Conservation (phyloP, 1,284 basidiomycete species). For the Microbotryum intermedium region DNA sequence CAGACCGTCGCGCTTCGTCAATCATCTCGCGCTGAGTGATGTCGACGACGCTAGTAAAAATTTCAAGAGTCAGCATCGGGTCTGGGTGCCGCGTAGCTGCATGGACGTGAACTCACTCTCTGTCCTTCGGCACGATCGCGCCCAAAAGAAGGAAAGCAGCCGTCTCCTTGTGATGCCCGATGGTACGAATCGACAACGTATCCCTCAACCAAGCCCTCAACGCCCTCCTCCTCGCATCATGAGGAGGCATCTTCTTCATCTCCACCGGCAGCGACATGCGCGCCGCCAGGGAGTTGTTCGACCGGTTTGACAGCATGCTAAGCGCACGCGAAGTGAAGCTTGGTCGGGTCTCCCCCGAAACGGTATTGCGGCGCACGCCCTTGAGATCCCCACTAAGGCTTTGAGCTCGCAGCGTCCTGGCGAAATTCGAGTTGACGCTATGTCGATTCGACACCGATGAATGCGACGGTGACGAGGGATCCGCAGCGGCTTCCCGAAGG, state of each 20-base stretch:
- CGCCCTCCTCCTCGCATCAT: slow-evolving; percentile 27
- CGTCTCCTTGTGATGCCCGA: slow-evolving; percentile 32
- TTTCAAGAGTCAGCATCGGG: not conserved
- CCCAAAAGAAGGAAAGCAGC: slow-evolving; percentile 30
- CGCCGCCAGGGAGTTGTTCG: slow-evolving; percentile 5
- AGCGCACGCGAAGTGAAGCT: not conserved
- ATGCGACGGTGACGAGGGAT: slow-evolving; percentile 1
- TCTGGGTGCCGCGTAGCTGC: no score
- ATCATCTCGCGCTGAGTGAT: slow-evolving; percentile 28
- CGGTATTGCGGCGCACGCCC: slow-evolving; percentile 2
- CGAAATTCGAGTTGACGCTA: slow-evolving; percentile 8
- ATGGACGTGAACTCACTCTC: slow-evolving; percentile 12
- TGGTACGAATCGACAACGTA: slow-evolving; percentile 23
- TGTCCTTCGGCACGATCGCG: slow-evolving; percentile 25
- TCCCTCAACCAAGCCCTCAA: slow-evolving; percentile 31
- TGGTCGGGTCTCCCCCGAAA: not conserved
- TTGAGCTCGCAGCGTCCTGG: slow-evolving; percentile 15
- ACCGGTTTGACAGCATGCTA: slow-evolving; percentile 1
- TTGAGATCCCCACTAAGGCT: slow-evolving; percentile 10
- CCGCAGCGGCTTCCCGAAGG: slow-evolving; percentile 8
- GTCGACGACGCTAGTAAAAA: slow-evolving; percentile 21
- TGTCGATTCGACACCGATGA: not conserved
- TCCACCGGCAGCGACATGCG: slow-evolving; percentile 6
- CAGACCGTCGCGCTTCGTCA: slow-evolving; percentile 26
- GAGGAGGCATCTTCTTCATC: slow-evolving; percentile 19